These are phyloP conservation scores for Chalaropsis ovoidea DNA, from an alignment of 2,329 filamentous ascomycete species.

Conservation along the genomic window DNA sequence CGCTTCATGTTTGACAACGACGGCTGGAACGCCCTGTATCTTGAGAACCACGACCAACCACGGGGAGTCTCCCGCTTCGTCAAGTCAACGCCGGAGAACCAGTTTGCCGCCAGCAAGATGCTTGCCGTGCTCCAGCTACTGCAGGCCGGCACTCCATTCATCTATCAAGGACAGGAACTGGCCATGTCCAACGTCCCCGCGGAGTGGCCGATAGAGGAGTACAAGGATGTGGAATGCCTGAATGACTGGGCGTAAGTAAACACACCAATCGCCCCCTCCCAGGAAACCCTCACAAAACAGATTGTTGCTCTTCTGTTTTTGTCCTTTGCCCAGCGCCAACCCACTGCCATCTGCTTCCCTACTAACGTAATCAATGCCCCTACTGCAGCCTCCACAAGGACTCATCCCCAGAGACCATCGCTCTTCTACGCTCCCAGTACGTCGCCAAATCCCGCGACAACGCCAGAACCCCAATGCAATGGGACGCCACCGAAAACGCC, in stretches of 20 bases:
- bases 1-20: conserved; percentile 48
- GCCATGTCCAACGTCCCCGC: conserved; percentile 55
- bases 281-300: too few species aligned
- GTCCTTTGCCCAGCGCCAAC: too few species aligned
- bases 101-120: conserved; percentile 47
- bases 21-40: conserved; percentile 56
- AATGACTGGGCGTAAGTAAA: conserved; percentile 40
- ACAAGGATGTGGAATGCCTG: conserved; percentile 55
- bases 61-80: conserved; percentile 49
- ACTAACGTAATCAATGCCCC: neutral
- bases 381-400: conserved; percentile 33
- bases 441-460: conserved; percentile 57
- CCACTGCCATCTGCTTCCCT: conserved; percentile 2
- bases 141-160: conserved; percentile 53
- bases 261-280: neutral
- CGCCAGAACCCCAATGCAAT: conserved; percentile 61
- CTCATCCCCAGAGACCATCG: conserved; percentile 33
- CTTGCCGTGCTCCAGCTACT: conserved; percentile 47
- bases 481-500: conserved; percentile 49
- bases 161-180: conserved; percentile 62
- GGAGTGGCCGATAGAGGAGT: conserved; percentile 53
- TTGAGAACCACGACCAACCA: conserved; percentile 57
- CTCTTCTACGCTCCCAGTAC: conserved; percentile 37
- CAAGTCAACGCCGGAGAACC: conserved; percentile 41
- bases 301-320: neutral